These are phyloP conservation scores for Cladochytrium replicatum DNA, from an alignment of 192 early-diverging fungal species.

Conservation along the genomic window DNA sequence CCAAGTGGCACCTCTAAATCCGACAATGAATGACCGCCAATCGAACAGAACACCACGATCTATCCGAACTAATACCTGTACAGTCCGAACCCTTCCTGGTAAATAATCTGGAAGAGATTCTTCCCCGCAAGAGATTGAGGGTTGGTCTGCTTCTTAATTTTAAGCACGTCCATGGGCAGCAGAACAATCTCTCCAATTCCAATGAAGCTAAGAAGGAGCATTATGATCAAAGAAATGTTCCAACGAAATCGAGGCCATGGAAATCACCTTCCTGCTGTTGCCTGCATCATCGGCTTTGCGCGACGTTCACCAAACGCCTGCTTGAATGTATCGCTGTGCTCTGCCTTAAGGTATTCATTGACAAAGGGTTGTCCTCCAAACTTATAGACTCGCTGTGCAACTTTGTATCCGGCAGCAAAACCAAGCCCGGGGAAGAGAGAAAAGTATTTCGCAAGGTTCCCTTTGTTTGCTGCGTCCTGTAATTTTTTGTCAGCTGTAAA, in stretches of 20 bases:
- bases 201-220: conserved; percentile 49
- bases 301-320: conserved; percentile 73
- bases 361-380: conserved; percentile 92
- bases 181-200: conserved; percentile 87
- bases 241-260: not conserved
- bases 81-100: conserved; percentile 81
- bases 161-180: conserved; percentile 85
- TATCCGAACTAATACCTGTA: no score
- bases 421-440: conserved; percentile 85
- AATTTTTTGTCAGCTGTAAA: not conserved
- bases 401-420: conserved; percentile 89
- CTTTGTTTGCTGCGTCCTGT: conserved; percentile 56
- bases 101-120: conserved; percentile 63
- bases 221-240: conserved; percentile 10
- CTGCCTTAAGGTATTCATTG: conserved; percentile 61
- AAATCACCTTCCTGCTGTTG: conserved; percentile 61
- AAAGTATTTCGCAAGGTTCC: conserved; percentile 56
- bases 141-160: conserved; percentile 83
- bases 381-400: conserved; percentile 65
- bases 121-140: conserved; percentile 74
- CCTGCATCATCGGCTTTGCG: conserved; percentile 78
- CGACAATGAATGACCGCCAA: no score
- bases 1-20: conserved; percentile 88
- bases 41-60: no score
- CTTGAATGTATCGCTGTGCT: conserved; percentile 57